Percentiles rank a stretch among this genome's conserved stretches.
These are phyloP conservation scores for Floccularia luteovirens DNA, from an alignment of 768 basidiomycete species.

Conservation along the genomic window DNA sequence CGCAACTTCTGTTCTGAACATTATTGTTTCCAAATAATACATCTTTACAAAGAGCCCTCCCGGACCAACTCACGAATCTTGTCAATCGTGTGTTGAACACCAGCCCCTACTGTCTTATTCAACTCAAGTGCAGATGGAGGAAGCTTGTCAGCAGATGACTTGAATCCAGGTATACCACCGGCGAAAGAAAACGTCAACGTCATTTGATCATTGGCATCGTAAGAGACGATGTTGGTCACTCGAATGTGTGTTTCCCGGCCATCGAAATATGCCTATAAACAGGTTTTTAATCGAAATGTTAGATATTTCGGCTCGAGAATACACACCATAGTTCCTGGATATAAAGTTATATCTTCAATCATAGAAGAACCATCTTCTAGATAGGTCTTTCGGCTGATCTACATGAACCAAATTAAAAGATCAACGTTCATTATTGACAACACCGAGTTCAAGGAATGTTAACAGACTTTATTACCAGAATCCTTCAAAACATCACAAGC, in stretches of 20 bases:
- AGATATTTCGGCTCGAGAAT: no score
- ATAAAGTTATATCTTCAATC: constrained; percentile 13
- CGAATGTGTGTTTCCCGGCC: constrained; percentile 8
- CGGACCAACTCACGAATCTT: constrained; percentile 14
- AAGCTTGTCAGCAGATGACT: not conserved
- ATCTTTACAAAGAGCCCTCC: constrained; percentile 7
- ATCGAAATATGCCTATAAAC: constrained; percentile 17
- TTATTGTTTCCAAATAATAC: no score
- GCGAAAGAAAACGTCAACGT: constrained; percentile 18
- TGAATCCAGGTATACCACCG: constrained; percentile 16
- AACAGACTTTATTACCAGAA: constrained; percentile 11
- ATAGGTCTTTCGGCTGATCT: constrained; percentile 11
- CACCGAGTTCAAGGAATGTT: not conserved
- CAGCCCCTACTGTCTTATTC: constrained; percentile 12
- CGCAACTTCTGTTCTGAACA: no score
- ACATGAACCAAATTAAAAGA: not conserved
- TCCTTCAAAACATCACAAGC: constrained; percentile 14
- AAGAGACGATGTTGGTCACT: constrained; percentile 17
- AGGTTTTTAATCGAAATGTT: no score
- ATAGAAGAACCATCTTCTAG: constrained; percentile 9
- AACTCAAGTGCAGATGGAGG: constrained; percentile 8
- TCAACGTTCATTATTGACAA: no score
- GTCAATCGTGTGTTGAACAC: constrained; percentile 15
- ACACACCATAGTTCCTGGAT: constrained; percentile 16
- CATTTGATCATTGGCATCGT: constrained; percentile 14